Conservation (phyloP, 192 early-diverging fungal species). For the Podila minutissima region DNA sequence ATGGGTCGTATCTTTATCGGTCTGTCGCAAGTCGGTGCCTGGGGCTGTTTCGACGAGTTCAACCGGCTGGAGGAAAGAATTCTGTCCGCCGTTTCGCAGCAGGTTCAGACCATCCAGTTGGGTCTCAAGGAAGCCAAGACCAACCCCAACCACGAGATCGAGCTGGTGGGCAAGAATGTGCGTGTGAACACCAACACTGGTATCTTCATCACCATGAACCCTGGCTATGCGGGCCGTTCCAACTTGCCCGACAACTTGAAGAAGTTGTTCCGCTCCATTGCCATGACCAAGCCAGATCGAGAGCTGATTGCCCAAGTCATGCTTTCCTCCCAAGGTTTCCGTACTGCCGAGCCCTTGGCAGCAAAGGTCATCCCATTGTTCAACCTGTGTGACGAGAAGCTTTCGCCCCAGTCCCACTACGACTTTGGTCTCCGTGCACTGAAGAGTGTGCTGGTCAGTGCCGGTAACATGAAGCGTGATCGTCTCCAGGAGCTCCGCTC, state of each 20-base stretch:
- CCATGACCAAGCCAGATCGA: slow-evolving; percentile 99
- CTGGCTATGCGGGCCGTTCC: slow-evolving; percentile 98
- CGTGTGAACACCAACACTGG: slow-evolving; percentile 91
- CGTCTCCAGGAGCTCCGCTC: slow-evolving; percentile 64
- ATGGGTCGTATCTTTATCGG: slow-evolving; percentile 99
- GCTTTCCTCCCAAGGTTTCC: slow-evolving; percentile 99
- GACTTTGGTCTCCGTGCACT: slow-evolving; percentile 99
- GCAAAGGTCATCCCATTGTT: slow-evolving; percentile 98
- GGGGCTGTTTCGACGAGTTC: slow-evolving; percentile 99
- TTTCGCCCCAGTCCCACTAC: slow-evolving; percentile 97
- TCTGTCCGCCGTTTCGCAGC: slow-evolving; percentile 98
- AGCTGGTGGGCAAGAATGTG: slow-evolving; percentile 91
- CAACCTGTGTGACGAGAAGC: slow-evolving; percentile 93
- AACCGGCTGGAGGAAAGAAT: slow-evolving; percentile 99
- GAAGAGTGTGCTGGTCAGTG: slow-evolving; percentile 98
- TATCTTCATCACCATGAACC: slow-evolving; percentile 99
- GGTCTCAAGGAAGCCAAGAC: slow-evolving; percentile 75
- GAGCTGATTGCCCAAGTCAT: slow-evolving; percentile 99
- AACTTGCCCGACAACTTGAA: slow-evolving; percentile 99
- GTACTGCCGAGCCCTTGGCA: slow-evolving; percentile 91
- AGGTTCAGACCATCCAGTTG: slow-evolving; percentile 98
- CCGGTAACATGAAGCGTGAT: slow-evolving; percentile 98
- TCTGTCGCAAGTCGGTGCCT: slow-evolving; percentile 98
- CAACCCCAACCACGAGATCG: slow-evolving; percentile 84
- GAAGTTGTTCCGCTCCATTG: slow-evolving; percentile 98